phyloP scores from a whole-genome alignment of 1,284 basidiomycete species.

The Leccinum pachyderme region DNA sequence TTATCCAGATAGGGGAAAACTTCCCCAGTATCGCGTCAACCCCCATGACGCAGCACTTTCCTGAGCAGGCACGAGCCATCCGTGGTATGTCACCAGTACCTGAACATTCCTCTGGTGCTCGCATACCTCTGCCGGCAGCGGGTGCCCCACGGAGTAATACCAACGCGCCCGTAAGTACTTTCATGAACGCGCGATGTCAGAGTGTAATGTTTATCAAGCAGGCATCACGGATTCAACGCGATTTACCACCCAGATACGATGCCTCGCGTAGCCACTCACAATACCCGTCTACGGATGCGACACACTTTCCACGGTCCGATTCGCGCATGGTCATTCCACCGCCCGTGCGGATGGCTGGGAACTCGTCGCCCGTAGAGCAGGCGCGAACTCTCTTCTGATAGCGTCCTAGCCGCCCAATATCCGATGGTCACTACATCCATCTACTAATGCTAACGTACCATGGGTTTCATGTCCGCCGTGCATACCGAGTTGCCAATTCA shows the following conservation, averaged over 20 bases:
- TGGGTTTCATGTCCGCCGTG: constrained; percentile 6
- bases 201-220: constrained; percentile 4
- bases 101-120: constrained; percentile 2
- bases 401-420: constrained; percentile 22
- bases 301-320: not conserved
- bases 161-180: constrained; percentile 20
- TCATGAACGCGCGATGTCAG: not conserved
- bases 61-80: constrained; percentile 8
- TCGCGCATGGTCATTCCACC: constrained; percentile 12
- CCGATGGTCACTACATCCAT: constrained; percentile 24
- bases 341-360: constrained; percentile 12
- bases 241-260: constrained; percentile 26
- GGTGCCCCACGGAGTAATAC: not conserved
- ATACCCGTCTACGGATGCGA: constrained; percentile 6
- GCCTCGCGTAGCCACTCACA: constrained; percentile 9
- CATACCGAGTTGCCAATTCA: not conserved
- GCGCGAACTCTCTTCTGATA: constrained; percentile 28
- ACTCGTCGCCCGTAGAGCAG: constrained; percentile 16
- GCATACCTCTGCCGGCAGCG: not conserved
- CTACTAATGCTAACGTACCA: constrained; percentile 18
- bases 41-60: constrained; percentile 9
- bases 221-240: constrained; percentile 11
- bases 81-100: constrained; percentile 7
- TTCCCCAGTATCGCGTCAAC: constrained; percentile 17
- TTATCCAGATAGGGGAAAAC: constrained; percentile 18